Evolutionary conservation across 192 early-diverging fungal species (phyloP), one percentile per base, ranked within the genome.

Genomic region (Coemansia sp.): DNA sequence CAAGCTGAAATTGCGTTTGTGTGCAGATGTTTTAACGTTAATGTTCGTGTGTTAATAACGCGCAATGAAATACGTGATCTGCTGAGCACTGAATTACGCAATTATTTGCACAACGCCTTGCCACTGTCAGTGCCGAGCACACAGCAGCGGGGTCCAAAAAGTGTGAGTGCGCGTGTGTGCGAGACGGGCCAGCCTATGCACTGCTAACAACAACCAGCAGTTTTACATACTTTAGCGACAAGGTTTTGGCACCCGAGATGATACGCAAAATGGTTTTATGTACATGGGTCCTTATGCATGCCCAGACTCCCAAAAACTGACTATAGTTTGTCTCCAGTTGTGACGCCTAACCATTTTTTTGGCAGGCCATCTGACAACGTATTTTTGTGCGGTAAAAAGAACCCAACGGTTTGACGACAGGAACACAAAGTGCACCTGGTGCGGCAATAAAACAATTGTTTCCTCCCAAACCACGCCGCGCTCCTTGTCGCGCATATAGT

Each of bases 381-480:
- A 91, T 85, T 97, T 48, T 83, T 98, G 49, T 90, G 89, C 58
- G 96, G 96, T 38, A 94, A 97, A 61, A 95, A 95, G 64, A 95
- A 98, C 67, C 96, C 96, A 3, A 85, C 97, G 38, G 92, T n/a
- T 98, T 32, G 95, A 95, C 6, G 97, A 98, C 45, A 98, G 83
- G 64, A 98, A 96, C 24, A 95, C 95, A 78, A 88, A 91, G 54
- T 88, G 90, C 25, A 96, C 93, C 40, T 91, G 89, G 65, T 92
- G 89, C 31, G 97, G 97, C 47, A 98, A 64, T 64, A 98, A 73
- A 60, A 98, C 97, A 44, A 98, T 87, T 0, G 95, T 95, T 81
- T 98, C 97, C 71, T 98, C 97, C 97, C 97, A 98, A 0, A 98
- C 97, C 4, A 98, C 97, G 56, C 97, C 97, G 61, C 97, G 91